Evolutionary conservation across 352 stramenopile genomes (phyloP), one percentile per base, ranked within the genome.

Genomic region (Pythium graminicola): DNA sequence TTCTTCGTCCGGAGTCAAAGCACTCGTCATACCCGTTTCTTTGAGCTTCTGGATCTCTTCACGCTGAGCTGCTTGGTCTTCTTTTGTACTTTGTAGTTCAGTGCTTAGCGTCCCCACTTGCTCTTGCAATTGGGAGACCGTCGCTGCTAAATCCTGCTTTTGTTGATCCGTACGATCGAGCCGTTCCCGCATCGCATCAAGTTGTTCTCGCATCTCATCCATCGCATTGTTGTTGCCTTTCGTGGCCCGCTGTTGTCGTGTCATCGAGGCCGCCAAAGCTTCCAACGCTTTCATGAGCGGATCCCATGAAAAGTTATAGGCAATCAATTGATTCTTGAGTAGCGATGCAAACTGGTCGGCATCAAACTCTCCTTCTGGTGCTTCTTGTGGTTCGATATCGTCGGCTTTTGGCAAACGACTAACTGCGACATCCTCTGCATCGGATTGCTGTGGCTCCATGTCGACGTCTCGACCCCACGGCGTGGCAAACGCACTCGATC

Each of bases 301-400:
- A 28, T 86, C 76, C 76, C 81, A 86, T 43, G 81, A 83, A 22
- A 86, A 56, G 20, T 57, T 85, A 62, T 86, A 89, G 45, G 76
- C 60, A 27, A 90, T 81, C 7, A 93, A 50, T 19, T 87, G 72
- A 20, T 76, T 70, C 47, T 86, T 63, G 47, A 93, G 69, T 45
- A 90, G 36, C 8, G 64, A 69, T 9, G 70, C 71, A 39, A 90
- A 90, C 11, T 60, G 17, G n/a, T 76, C 63, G n/a, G 60, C 22
- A 38, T 72, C 52, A 48, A 69, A 72, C 16, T 65, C 57, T 23
- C 3, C 28, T 10, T 57, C 46, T 3, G 9, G 6, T 2, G 8
- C 24, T 27, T 60, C 44, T 24, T 60, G 48, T 11, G 43, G 29
- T 23, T 57, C 24, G 1, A 31, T 26, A 13, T 55, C 26, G 19